Conservation (phyloP, 1,284 basidiomycete species). For the Boletus austroedulis region DNA sequence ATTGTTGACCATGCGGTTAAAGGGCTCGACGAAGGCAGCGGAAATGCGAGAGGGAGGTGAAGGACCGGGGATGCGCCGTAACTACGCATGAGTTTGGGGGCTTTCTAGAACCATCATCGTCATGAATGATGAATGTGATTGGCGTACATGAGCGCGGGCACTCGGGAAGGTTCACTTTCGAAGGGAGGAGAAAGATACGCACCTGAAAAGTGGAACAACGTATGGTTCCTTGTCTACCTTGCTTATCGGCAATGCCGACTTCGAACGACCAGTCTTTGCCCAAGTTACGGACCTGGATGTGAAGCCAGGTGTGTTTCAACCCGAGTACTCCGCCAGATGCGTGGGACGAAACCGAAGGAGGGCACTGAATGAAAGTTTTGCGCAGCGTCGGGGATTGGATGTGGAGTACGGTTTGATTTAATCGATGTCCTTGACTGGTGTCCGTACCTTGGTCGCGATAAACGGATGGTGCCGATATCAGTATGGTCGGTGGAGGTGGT, state of each 20-base stretch:
- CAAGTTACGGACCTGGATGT: slow-evolving; percentile 70
- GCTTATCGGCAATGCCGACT: slow-evolving; percentile 68
- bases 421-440: slow-evolving; percentile 39
- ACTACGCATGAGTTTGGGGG: slow-evolving; percentile 49
- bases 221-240: slow-evolving; percentile 57
- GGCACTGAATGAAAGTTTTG: slow-evolving; percentile 70
- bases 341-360: slow-evolving; percentile 29
- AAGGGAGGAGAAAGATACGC: slow-evolving; percentile 13
- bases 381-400: slow-evolving; percentile 74
- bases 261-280: slow-evolving; percentile 74
- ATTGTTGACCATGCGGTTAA: slow-evolving; percentile 75
- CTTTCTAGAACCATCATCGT: slow-evolving; percentile 43
- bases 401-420: slow-evolving; percentile 76
- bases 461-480: slow-evolving; percentile 43
- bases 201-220: slow-evolving; percentile 84
- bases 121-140: slow-evolving; percentile 12
- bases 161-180: background rate
- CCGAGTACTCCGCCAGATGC: slow-evolving; percentile 44
- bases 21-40: slow-evolving; percentile 47
- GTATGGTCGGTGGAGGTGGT: slow-evolving; percentile 44
- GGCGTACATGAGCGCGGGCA: background rate
- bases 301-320: slow-evolving; percentile 70
- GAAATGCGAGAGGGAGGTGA: slow-evolving; percentile 72
- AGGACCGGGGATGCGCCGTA: slow-evolving; percentile 51
- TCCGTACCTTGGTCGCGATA: slow-evolving; percentile 27